Evolutionary conservation across 306 rosid genomes (phyloP).

Genomic region (Begonia fuchsioides): DNA sequence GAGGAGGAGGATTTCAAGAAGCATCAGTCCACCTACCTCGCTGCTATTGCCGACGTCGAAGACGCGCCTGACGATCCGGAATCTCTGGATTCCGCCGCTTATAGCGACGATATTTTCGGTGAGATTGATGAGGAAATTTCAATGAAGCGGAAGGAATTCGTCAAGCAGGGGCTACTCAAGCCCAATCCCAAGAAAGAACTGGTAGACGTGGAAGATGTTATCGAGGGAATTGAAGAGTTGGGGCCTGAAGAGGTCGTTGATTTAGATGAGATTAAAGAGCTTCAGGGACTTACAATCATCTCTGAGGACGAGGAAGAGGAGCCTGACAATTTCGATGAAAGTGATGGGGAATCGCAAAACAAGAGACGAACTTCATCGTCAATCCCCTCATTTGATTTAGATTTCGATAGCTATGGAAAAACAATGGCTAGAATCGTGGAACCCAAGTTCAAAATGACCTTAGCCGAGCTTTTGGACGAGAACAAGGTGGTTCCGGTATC

Average conservation of each 20-base stretch:
- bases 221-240: slow-evolving; percentile 29
- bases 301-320: slow-evolving; percentile 24
- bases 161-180: slow-evolving; percentile 65
- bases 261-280: slow-evolving; percentile 63
- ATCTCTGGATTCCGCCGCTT: no score
- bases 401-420: slow-evolving; percentile 67
- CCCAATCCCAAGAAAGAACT: slow-evolving; percentile 57
- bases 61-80: no score
- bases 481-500: slow-evolving; percentile 82
- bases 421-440: slow-evolving; percentile 61
- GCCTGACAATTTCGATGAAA: slow-evolving; percentile 13
- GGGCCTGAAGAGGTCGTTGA: slow-evolving; percentile 64
- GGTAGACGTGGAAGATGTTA: slow-evolving; percentile 2
- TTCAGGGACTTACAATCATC: slow-evolving; percentile 31
- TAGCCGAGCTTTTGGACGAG: slow-evolving; percentile 91
- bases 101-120: no score
- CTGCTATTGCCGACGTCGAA: no score
- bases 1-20: no score
- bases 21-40: no score
- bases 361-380: slow-evolving; percentile 16
- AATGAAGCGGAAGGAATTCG: slow-evolving; percentile 74
- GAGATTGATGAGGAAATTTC: slow-evolving; percentile 62
- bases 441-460: slow-evolving; percentile 65
- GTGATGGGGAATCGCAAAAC: slow-evolving; percentile 14
- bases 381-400: slow-evolving; percentile 53